Base-by-base conservation (phyloP, 495 filamentous ascomycete species). In the Venustampulla echinocandica region DNA sequence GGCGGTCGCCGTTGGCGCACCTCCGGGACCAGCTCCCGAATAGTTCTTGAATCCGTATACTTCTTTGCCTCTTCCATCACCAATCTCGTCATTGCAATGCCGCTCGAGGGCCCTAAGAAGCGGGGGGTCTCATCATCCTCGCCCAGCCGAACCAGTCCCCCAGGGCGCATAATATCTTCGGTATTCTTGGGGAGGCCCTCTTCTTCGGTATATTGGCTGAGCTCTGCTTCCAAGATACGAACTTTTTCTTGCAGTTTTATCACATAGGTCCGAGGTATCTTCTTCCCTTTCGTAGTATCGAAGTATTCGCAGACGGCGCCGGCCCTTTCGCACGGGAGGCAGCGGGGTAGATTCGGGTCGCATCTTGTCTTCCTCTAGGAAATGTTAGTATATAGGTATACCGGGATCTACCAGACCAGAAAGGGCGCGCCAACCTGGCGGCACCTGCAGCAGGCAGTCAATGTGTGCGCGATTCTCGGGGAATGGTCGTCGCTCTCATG, bases 21-120 rank as follows among this genome's bases (percentile, higher is more conserved):
- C 47, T 84, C 81, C 4, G 87, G 81, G n/a, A 92, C 78, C 21
- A 96, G 77, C 56, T 94, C 87, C 43, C 84, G 81, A 64, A 95
- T 94, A 48, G 79, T 84, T 61, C 84, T 85, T 2, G 84, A 79
- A 47, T 86, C 81, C 23, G 84, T 89, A 50, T 85, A 87, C 48
- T 84, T 81, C 56, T 90, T 97, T 36, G 90, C 90, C 56, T 94
- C 79, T 60, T 95, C 88, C 80, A 97, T 94, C 21, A 97, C 84
- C 55, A 96, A 67, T 25, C 90, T 79, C 14, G 89, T 90, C 66
- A 97, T 90, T 50, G 86, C 87, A 60, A 94, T 90, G 49, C 90
- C 90, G 61, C 90, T 96, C 10, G 87, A 90, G 10, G 90, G 81
- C 0, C 90, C 90, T 10, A 97, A 71, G 56, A 89, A 97, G 47